These are phyloP conservation scores for Aspergillus campestris DNA, from an alignment of 495 filamentous ascomycete genomes.

Conservation along the genomic window DNA sequence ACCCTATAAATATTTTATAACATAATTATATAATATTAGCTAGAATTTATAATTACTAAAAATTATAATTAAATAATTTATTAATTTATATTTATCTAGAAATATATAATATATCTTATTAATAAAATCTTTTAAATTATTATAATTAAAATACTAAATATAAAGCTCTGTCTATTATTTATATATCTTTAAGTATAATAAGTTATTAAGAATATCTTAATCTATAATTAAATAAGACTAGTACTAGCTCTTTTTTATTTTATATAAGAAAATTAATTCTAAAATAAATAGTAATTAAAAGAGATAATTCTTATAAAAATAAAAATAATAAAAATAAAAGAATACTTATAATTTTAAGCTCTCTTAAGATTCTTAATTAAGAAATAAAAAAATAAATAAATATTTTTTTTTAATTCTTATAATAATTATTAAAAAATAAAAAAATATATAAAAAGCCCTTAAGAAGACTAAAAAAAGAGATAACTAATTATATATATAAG, in stretches of 20 bases:
- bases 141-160: neutral
- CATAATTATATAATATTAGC: conserved; percentile 5
- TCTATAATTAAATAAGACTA: neutral
- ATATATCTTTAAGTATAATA: conserved; percentile 9
- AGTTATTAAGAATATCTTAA: conserved; percentile 7
- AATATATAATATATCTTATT: no score
- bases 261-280: neutral
- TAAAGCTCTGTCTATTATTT: conserved; percentile 7
- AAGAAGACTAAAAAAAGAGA: no score
- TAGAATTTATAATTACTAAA: no score
- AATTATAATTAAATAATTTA: no score
- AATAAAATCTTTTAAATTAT: no score
- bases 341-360: conserved; percentile 7
- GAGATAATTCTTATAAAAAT: neutral
- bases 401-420: conserved; percentile 9
- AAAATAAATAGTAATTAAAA: neutral
- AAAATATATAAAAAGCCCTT: conserved; percentile 1
- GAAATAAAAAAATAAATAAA: conserved; percentile 11
- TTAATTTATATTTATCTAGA: no score
- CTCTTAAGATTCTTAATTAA: conserved; percentile 3
- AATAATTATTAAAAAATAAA: conserved; percentile 8
- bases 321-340: neutral
- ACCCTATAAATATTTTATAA: conserved; percentile 14
- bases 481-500: no score
- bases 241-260: neutral